A percentile compares a stretch with the other conserved stretches of the same genome.
phyloP scores from a whole-genome alignment of 352 stramenopile genomes.

The Plasmopara muralis region DNA sequence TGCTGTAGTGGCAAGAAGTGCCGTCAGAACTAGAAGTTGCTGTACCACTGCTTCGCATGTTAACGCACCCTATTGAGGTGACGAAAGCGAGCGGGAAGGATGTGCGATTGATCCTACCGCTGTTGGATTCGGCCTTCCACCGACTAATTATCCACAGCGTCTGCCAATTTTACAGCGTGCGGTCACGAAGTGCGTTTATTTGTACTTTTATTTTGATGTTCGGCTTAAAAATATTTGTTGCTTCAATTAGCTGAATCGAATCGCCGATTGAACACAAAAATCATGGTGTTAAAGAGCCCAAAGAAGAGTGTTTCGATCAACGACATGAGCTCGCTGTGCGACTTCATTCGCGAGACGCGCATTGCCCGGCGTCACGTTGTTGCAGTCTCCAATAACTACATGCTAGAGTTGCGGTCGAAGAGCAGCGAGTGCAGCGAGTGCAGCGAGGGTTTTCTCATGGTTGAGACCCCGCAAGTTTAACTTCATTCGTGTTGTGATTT shows the following conservation, averaged over 20 bases:
- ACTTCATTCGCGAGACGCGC: constrained; percentile 73
- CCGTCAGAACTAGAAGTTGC: constrained; percentile 69
- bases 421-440: constrained; percentile 82
- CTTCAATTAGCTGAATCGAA: constrained; percentile 49
- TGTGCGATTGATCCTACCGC: constrained; percentile 59
- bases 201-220: neutral
- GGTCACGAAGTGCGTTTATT: constrained; percentile 62
- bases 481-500: neutral
- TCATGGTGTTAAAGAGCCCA: constrained; percentile 69
- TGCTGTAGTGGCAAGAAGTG: constrained; percentile 60
- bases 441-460: constrained; percentile 70
- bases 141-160: constrained; percentile 82
- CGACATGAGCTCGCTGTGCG: constrained; percentile 59
- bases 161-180: constrained; percentile 84
- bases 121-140: constrained; percentile 81
- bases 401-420: constrained; percentile 53
- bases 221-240: constrained; percentile 9
- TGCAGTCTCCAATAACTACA: constrained; percentile 6
- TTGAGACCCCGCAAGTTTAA: constrained; percentile 66
- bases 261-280: constrained; percentile 65
- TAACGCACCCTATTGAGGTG: constrained; percentile 62
- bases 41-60: constrained; percentile 41
- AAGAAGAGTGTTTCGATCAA: constrained; percentile 45
- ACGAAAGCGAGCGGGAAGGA: constrained; percentile 53
- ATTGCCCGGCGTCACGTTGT: constrained; percentile 26